Conservation (phyloP, 1,284 basidiomycete genomes). For the Boletus subluridellus region DNA sequence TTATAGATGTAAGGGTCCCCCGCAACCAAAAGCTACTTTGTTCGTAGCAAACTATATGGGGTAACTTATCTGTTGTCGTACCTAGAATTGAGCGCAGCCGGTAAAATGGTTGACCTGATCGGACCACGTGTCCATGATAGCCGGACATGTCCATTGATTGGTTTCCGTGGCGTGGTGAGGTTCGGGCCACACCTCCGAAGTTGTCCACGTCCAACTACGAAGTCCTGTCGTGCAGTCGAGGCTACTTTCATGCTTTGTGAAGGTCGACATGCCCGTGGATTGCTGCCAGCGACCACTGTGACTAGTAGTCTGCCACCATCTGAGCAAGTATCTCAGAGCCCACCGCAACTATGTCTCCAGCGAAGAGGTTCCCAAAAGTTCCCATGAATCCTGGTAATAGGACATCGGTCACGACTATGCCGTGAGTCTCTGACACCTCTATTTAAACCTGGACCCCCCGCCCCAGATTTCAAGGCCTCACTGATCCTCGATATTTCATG, state of each 20-base stretch:
- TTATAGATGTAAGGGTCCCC: conserved; percentile 1
- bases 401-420: neutral
- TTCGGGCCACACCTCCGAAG: neutral
- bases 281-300: neutral
- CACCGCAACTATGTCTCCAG: neutral
- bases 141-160: neutral
- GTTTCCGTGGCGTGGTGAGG: neutral
- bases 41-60: neutral
- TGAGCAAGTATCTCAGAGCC: neutral
- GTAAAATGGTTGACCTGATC: neutral
- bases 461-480: neutral
- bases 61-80: neutral
- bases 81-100: neutral
- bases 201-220: neutral
- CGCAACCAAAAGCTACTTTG: neutral
- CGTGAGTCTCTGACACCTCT: no score
- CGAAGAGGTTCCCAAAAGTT: neutral
- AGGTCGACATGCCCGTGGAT: neutral
- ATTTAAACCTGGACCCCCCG: no score
- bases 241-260: neutral
- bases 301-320: no score
- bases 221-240: neutral
- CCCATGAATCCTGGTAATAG: neutral
- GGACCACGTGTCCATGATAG: neutral
- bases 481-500: conserved; percentile 4